A percentile compares a stretch with the other conserved stretches of the same genome.
phyloP scores from a whole-genome alignment of 208 protist genomes.

The Trypanosoma melophagium region DNA sequence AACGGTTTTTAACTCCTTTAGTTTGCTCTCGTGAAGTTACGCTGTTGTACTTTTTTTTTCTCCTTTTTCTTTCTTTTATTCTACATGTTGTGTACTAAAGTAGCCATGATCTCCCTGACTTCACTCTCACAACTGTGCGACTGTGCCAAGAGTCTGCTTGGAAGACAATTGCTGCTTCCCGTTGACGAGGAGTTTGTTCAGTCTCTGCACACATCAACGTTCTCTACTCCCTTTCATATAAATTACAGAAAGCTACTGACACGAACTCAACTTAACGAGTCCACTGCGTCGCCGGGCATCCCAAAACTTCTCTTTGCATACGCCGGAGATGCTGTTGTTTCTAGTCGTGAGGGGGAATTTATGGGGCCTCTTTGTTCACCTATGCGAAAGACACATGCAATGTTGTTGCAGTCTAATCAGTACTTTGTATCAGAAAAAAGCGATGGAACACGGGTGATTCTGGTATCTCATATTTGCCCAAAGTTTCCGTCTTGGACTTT shows the following conservation, averaged over 20 bases:
- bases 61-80: slow-evolving; percentile 21
- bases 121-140: slow-evolving; percentile 20
- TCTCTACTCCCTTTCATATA: background rate
- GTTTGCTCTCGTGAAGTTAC: no score
- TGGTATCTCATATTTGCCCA: slow-evolving; percentile 31
- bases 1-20: no score
- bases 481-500: slow-evolving; percentile 50
- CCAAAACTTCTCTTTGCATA: slow-evolving; percentile 18
- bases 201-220: slow-evolving; percentile 10
- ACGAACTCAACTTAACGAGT: background rate
- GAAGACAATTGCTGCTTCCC: slow-evolving; percentile 5
- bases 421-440: slow-evolving; percentile 84
- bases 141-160: slow-evolving; percentile 10
- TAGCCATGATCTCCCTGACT: slow-evolving; percentile 12
- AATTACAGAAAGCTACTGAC: background rate
- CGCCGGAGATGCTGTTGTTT: slow-evolving; percentile 22
- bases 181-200: slow-evolving; percentile 35
- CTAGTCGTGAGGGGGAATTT: slow-evolving; percentile 37
- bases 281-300: background rate
- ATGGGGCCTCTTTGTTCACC: slow-evolving; percentile 77
- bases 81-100: background rate
- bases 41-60: slow-evolving; percentile 17
- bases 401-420: slow-evolving; percentile 15
- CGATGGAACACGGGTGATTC: slow-evolving; percentile 69
- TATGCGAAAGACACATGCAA: slow-evolving; percentile 50